Base-by-base conservation (phyloP, 768 basidiomycete species). In the Psilocybe sp. region DNA sequence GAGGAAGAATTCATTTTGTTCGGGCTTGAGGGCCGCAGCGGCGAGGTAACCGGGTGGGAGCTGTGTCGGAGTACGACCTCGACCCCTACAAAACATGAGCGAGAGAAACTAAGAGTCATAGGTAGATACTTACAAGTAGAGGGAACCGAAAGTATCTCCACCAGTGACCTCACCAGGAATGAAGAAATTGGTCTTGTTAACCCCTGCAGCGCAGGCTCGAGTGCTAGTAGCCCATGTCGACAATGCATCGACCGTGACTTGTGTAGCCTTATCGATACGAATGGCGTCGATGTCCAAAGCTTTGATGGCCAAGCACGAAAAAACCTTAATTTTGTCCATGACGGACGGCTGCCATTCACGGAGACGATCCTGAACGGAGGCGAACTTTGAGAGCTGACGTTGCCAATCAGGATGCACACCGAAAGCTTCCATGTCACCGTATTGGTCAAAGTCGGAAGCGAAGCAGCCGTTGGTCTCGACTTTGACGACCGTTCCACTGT, bases 361-460 rank as follows among this genome's bases (percentile, higher is more conserved):
- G 34, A 96, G 82, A 78, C 94, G 90, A 66, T 97, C 94, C 63
- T 97, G 94, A 3, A 96, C 94, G 49, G 93, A 95, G 34, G 94
- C 92, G 67, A 96, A 96, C 64, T 97, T 97, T 57, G 92, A 82
- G 16, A 97, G 73, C 66, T 97, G 89, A 77, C 94, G 93, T 63
- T 96, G 82, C 89, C 84, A 93, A 70, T 92, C 87, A 40, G 89
- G 90, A 69, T 92, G 89, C 28, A 97, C 93, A 85, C 94, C 94
- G 64, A 96, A 96, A 55, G 94, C 94, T 67, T 97, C 94, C 82
- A 92, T 92, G 70, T 97, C 94, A 54, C 94, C 94, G 58, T 89
- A 97, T 53, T 96, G 93, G 68, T 97, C 94, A 58, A 96, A 95
- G 54, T 94, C 92, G 14, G 90, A 93, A 12, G 69, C 64, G 55